A percentile compares a stretch with the other conserved stretches of the same genome.
Evolutionary conservation across 2,329 filamentous ascomycete species (phyloP).

Genomic region (Raffaelea albimanens): DNA sequence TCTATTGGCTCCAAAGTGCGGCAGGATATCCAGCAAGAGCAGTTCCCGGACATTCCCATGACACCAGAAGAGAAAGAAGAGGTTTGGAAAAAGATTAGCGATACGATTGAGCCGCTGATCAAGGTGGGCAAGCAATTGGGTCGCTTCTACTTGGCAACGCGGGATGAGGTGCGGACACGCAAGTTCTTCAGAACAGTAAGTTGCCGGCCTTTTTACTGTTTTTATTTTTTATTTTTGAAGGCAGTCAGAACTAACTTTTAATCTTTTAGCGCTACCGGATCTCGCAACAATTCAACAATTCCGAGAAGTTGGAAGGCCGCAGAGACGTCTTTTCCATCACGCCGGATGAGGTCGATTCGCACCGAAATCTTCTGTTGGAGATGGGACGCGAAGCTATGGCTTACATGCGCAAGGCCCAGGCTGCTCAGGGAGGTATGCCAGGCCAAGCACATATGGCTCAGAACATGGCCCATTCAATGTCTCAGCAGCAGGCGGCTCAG

Average conservation of each 20-base stretch:
- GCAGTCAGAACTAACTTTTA: conserved; percentile 22
- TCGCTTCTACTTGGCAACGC: conserved; percentile 23
- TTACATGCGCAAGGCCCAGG: conserved; percentile 4
- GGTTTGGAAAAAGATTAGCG: conserved; percentile 31
- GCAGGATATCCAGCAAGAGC: conserved; percentile 26
- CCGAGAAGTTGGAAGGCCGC: conserved; percentile 32
- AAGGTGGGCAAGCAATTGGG: conserved; percentile 34
- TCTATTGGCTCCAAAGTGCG: conserved; percentile 23
- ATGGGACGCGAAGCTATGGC: conserved; percentile 37
- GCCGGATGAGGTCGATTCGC: conserved; percentile 40
- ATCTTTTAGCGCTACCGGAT: conserved; percentile 42
- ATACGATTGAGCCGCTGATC: conserved; percentile 30
- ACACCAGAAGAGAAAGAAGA: conserved; percentile 32
- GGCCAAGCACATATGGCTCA: neutral
- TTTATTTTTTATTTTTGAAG: neutral
- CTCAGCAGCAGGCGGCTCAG: neutral
- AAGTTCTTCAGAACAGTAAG: conserved; percentile 45
- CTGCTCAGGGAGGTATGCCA: neutral
- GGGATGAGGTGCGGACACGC: conserved; percentile 38
- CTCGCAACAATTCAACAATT: conserved; percentile 42
- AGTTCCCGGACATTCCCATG: conserved; percentile 37
- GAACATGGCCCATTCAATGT: neutral
- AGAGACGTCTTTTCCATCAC: conserved; percentile 43
- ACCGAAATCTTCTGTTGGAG: conserved; percentile 35
- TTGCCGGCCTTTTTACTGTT: conserved; percentile 9